A percentile compares a stretch with the other conserved stretches of the same genome.
Conservation (phyloP, 768 basidiomycete species). For the Favolaschia claudopus region DNA sequence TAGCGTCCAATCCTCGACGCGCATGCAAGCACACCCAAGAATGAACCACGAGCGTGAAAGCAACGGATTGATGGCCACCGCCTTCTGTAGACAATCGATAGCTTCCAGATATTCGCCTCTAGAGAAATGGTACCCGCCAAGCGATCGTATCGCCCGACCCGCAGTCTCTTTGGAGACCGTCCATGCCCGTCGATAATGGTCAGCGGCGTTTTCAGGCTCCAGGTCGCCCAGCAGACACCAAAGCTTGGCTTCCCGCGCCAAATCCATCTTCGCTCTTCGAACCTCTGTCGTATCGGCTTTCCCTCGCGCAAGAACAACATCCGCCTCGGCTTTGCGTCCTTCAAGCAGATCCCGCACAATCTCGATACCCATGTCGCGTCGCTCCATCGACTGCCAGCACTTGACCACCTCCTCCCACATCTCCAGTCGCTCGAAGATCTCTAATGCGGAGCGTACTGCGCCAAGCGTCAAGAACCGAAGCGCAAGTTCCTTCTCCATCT, state of each 20-base stretch:
- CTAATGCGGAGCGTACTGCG: slow-evolving; percentile 88
- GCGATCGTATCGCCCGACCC: slow-evolving; percentile 88
- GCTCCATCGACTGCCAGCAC: slow-evolving; percentile 86
- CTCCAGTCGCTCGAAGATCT: slow-evolving; percentile 92
- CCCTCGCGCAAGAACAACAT: slow-evolving; percentile 67
- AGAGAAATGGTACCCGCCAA: slow-evolving; percentile 86
- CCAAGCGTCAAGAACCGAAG: slow-evolving; percentile 84
- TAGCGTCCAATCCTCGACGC: slow-evolving; percentile 83
- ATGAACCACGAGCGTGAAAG: slow-evolving; percentile 93
- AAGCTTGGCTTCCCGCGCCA: slow-evolving; percentile 84
- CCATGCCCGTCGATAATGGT: slow-evolving; percentile 90
- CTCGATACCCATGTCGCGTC: slow-evolving; percentile 75
- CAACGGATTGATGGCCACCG: slow-evolving; percentile 90
- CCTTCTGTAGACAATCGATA: slow-evolving; percentile 70
- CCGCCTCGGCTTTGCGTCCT: slow-evolving; percentile 85
- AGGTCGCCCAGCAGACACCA: slow-evolving; percentile 97
- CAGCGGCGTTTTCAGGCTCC: slow-evolving; percentile 70
- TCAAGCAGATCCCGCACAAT: slow-evolving; percentile 88
- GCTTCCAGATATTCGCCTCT: slow-evolving; percentile 69
- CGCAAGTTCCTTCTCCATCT: slow-evolving; percentile 91
- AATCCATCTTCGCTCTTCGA: slow-evolving; percentile 59
- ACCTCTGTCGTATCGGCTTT: slow-evolving; percentile 53
- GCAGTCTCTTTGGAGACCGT: slow-evolving; percentile 79
- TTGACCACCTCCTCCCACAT: slow-evolving; percentile 98
- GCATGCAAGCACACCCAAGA: slow-evolving; percentile 89